Conservation (phyloP, 148 eudicot species). For the Rhododendron mucronatum region DNA sequence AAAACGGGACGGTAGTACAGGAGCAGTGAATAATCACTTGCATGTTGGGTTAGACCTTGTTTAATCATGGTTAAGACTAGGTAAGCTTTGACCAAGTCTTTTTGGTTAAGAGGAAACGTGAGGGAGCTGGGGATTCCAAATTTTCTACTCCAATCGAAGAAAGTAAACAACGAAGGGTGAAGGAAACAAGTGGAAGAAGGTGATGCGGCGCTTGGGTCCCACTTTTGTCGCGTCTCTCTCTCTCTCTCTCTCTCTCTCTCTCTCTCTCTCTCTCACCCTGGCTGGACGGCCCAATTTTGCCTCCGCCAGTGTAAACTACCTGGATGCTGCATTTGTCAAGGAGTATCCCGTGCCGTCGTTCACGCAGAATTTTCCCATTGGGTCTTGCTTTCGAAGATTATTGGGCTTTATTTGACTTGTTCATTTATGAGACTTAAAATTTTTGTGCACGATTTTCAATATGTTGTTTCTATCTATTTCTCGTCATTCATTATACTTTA, state of each 20-base stretch:
- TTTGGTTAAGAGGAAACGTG: not conserved
- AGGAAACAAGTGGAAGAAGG: not conserved
- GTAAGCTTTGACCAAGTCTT: not conserved
- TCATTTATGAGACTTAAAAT: no score
- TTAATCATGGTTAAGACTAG: not conserved
- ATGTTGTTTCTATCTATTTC: no score
- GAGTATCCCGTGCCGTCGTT: not conserved
- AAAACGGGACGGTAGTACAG: not conserved
- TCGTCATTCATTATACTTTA: rapidly evolving
- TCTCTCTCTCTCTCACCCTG: not conserved
- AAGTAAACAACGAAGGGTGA: not conserved
- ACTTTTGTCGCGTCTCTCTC: not conserved
- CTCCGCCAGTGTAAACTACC: not conserved
- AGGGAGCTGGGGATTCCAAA: not conserved
- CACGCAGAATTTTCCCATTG: not conserved
- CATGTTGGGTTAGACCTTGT: not conserved
- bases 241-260: not conserved
- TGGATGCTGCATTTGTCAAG: not conserved
- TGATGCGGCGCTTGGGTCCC: not conserved
- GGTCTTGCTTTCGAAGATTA: not conserved
- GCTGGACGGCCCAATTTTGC: not conserved
- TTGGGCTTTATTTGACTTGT: no score
- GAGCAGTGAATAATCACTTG: not conserved
- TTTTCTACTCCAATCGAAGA: not conserved
- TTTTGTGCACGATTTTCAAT: no score